Evolutionary conservation across 495 filamentous ascomycete genomes (phyloP), one percentile per base, ranked within the genome.

Genomic region (Aspergillus nanangensis): DNA sequence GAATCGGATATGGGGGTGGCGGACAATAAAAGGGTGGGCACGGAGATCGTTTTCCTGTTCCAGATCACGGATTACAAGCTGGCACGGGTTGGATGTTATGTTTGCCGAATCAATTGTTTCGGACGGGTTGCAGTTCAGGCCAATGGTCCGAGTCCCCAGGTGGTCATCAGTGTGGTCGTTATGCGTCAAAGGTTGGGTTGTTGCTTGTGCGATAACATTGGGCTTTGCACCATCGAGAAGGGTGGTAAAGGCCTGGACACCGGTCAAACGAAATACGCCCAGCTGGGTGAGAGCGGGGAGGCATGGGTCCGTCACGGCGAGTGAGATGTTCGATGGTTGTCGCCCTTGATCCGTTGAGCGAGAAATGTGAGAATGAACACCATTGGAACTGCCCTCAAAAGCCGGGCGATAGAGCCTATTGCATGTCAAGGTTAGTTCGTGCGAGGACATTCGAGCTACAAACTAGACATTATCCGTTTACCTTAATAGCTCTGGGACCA

Each of bases 211-310:
- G n/a, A 85, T 65, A 19, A 85, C 61, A 42, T 79, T 77, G 49
- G 79, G 71, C 32, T 65, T 55, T 10, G 70, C 55, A 19, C 65
- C 57, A 47, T 80, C 80, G 45, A 81, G 73, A 20, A 86, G 62
- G 0, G 74, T 77, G 15, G 83, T 69, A 44, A 84, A 67, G 8
- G 62, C 68, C 4, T 76, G 74, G 29, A 65, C 66, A 23, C 67
- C 70, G 25, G 73, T 65, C 31, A 82, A 55, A 11, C 77, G 71
- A 42, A 77, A 69, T 27, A 74, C 62, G 0, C 76, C 80, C n/a
- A 86, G 63, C 57, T 86, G 81, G 8, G 79, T 70, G 45, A 87
- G 74, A 1, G 78, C 77, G 0, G 77, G 77, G 4, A 87, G 62
- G 15, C 72, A 72, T 5, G 74, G 69, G 50, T 87, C 83, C 4